These are phyloP conservation scores for Parathielavia hyrcaniae DNA, from an alignment of 495 filamentous ascomycete genomes.

Conservation along the genomic window DNA sequence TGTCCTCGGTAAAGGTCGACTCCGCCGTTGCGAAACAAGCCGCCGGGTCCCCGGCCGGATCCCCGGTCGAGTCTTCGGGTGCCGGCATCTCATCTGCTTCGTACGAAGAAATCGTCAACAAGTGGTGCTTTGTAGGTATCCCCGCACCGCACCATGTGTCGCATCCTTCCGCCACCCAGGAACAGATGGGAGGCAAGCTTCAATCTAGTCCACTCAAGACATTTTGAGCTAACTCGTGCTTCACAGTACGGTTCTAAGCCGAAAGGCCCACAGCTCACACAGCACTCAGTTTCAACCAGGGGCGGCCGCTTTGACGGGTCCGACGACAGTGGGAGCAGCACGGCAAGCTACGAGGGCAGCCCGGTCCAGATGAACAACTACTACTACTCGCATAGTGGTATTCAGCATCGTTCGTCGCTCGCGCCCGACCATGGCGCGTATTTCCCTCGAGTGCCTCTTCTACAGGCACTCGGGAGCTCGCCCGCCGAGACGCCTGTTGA, in stretches of 20 bases:
- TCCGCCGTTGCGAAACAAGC: slow-evolving; percentile 11
- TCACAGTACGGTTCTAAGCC: slow-evolving; percentile 44
- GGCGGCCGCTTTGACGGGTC: slow-evolving; percentile 29
- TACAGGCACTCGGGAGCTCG: slow-evolving; percentile 28
- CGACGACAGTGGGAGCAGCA: slow-evolving; percentile 31
- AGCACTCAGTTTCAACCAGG: slow-evolving; percentile 31
- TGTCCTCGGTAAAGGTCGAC: slow-evolving; percentile 11
- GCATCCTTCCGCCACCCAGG: slow-evolving; percentile 25
- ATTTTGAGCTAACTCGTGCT: slow-evolving; percentile 19
- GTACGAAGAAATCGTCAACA: slow-evolving; percentile 91
- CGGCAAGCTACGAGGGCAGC: slow-evolving; percentile 36
- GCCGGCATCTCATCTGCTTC: slow-evolving; percentile 65
- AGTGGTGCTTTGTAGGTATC: slow-evolving; percentile 96
- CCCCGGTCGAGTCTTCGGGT: slow-evolving; percentile 37
- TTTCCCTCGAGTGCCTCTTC: slow-evolving; percentile 23
- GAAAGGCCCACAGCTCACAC: slow-evolving; percentile 29
- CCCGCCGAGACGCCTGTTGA: slow-evolving; percentile 32
- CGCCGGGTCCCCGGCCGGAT: slow-evolving; percentile 21
- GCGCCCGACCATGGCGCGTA: slow-evolving; percentile 33
- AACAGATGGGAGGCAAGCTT: slow-evolving; percentile 27
- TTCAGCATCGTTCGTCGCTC: slow-evolving; percentile 38
- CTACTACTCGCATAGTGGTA: slow-evolving; percentile 29
- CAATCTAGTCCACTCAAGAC: not conserved
- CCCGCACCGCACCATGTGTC: slow-evolving; percentile 22
- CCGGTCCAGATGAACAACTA: slow-evolving; percentile 32